phyloP scores from a whole-genome alignment of 805 yeast species.

The Schwanniomyces occidentalis region DNA sequence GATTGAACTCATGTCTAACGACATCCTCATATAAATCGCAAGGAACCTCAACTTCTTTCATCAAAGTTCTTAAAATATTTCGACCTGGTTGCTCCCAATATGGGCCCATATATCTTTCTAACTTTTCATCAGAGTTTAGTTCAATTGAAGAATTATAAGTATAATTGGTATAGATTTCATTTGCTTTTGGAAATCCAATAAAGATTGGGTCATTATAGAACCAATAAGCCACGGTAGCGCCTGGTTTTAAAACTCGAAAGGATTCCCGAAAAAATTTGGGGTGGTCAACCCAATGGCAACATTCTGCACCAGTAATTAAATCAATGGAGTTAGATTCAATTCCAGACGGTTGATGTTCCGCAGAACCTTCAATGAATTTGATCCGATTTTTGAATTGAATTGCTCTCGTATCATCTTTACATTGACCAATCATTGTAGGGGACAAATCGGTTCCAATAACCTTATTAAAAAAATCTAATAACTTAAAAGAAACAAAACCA shows the following conservation, averaged over 20 bases:
- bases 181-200: constrained; percentile 52
- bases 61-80: constrained; percentile 30
- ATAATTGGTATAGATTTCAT: constrained; percentile 51
- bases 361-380: constrained; percentile 23
- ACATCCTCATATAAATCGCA: constrained; percentile 22
- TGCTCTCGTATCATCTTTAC: constrained; percentile 19
- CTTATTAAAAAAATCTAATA: constrained; percentile 43
- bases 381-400: constrained; percentile 13
- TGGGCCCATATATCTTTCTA: constrained; percentile 50
- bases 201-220: constrained; percentile 75
- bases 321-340: constrained; percentile 45
- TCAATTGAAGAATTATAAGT: constrained; percentile 38
- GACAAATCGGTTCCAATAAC: constrained; percentile 61
- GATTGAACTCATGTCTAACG: constrained; percentile 25
- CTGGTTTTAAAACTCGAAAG: constrained; percentile 49
- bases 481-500: constrained; percentile 65
- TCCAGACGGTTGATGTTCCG: constrained; percentile 23
- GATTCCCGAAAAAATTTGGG: constrained; percentile 51
- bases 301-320: constrained; percentile 76
- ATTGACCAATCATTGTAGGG: constrained; percentile 20
- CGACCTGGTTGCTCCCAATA: constrained; percentile 51
- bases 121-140: constrained; percentile 14
- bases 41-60: constrained; percentile 41
- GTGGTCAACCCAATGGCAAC: constrained; percentile 82
- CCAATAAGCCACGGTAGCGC: constrained; percentile 76